Evolutionary conservation across 2,329 filamentous ascomycete species (phyloP).

Genomic region (Basipetospora chlamydospora): DNA sequence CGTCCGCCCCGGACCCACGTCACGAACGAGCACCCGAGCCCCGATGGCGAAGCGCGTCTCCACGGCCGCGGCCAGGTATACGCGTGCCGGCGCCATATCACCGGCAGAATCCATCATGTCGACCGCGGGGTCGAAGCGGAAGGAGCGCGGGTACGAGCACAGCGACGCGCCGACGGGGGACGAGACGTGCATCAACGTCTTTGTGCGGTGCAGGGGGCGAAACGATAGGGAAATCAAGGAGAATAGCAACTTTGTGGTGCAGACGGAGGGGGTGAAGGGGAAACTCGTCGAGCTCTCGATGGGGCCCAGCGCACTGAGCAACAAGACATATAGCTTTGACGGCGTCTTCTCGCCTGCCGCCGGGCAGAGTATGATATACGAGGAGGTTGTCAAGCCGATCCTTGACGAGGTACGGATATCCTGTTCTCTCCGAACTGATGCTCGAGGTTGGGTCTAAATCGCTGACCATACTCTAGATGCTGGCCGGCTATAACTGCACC

Average conservation of each 20-base stretch:
- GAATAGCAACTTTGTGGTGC: slow-evolving; percentile 86
- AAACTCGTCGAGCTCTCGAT: slow-evolving; percentile 75
- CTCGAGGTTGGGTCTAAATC: too few species aligned
- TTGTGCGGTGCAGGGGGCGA: slow-evolving; percentile 84
- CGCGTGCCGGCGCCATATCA: slow-evolving; percentile 39
- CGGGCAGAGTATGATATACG: slow-evolving; percentile 86
- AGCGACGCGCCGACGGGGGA: slow-evolving; percentile 47
- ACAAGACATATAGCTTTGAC: slow-evolving; percentile 95
- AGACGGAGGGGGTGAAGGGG: slow-evolving; percentile 76
- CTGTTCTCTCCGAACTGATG: slow-evolving; percentile 1
- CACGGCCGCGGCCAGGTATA: neutral
- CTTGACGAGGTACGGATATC: slow-evolving; percentile 60
- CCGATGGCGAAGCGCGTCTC: slow-evolving; percentile 1
- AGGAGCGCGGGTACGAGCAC: slow-evolving; percentile 73
- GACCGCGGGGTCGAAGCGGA: slow-evolving; percentile 60
- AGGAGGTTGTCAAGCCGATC: slow-evolving; percentile 88
- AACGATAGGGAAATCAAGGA: slow-evolving; percentile 87
- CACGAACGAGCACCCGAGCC: slow-evolving; percentile 6
- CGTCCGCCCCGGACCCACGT: slow-evolving; percentile 6
- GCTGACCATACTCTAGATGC: slow-evolving; percentile 47
- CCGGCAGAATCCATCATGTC: slow-evolving; percentile 52
- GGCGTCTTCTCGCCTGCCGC: slow-evolving; percentile 92
- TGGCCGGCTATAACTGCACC: slow-evolving; percentile 91
- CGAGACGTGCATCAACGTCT: slow-evolving; percentile 95
- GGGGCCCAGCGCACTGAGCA: slow-evolving; percentile 82